Evolutionary conservation across 2,329 filamentous ascomycete species (phyloP), one percentile per base, ranked within the genome.

Genomic region (Akanthomyces lecanii): DNA sequence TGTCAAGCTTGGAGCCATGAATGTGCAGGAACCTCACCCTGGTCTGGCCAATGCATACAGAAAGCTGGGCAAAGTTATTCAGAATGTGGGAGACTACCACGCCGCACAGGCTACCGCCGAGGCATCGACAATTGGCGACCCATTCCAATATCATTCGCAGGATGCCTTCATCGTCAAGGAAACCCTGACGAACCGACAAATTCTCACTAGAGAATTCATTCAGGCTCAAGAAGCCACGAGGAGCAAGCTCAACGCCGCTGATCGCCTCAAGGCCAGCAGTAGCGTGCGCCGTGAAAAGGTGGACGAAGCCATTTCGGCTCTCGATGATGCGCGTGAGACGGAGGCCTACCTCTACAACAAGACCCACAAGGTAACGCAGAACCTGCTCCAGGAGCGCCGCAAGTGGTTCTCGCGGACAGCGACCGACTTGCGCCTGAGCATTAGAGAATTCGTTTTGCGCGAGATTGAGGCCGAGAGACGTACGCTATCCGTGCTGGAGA

Each of bases 121-220:
- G 79, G 95, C 95, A 10, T 96, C 94, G 10, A 97, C 94, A 1
- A 84, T 99, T 57, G 92, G 92, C 52, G 95, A 99, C 70, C 91
- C 95, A 12, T 87, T 99, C 66, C 90, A 93, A 70, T 97, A 98
- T 73, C 92, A 98, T 77, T 97, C 92, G 51, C 89, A 91, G 63
- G 95, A 99, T 75, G 91, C 95, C 51, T 96, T 97, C 73, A 96
- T 98, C 69, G 95, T 98, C 68, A 99, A 99, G 76, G 95, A 99
- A 74, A 97, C 93, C 12, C 84, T 99, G 66, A 99, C 95, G 4
- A 99, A 99, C 78, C 90, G 95, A 14, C 95, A 99, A 77, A 97
- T 99, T 66, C 84, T 99, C 23, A 89, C 97, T 50, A 92, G 95
- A 64, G 95, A 99, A 72, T 87, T 98, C 64, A 79, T 96, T 30